A percentile compares a stretch with the other conserved stretches of the same genome.
Conservation (phyloP, 495 filamentous ascomycete species). For the Xylaria palmicola region DNA sequence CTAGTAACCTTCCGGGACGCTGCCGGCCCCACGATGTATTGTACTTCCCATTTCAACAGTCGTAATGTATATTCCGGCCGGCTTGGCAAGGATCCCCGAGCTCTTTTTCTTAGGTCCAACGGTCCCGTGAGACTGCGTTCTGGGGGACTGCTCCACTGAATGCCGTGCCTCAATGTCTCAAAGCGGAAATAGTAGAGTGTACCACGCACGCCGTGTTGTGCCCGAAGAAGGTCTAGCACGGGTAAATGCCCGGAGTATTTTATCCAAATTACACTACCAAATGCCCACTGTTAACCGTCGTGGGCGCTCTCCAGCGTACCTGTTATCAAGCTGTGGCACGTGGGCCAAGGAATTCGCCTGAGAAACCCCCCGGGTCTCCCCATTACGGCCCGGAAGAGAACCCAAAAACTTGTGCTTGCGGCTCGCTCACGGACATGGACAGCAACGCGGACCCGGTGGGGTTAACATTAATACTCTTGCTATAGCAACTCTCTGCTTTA, state of each 20-base stretch:
- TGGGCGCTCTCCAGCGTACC: not conserved
- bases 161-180: conserved; percentile 5
- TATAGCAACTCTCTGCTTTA: too few species aligned
- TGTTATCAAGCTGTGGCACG: not conserved
- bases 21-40: not conserved
- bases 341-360: not conserved
- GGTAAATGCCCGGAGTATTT: conserved; percentile 10
- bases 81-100: not conserved
- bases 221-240: conserved; percentile 10
- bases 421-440: not conserved
- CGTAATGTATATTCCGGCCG: not conserved
- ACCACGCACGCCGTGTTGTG: not conserved
- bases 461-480: too few species aligned
- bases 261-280: conserved; percentile 1
- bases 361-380: not conserved
- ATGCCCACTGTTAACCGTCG: not conserved
- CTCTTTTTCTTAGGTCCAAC: not conserved
- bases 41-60: not conserved
- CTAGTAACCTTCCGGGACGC: conserved; percentile 1
- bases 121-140: not conserved
- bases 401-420: conserved; percentile 12
- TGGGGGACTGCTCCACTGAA: not conserved
- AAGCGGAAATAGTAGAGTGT: conserved; percentile 6
- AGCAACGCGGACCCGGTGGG: not conserved
- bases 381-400: not conserved